phyloP scores from a whole-genome alignment of 2,329 filamentous ascomycete species.

The Stromatinia cepivora region DNA sequence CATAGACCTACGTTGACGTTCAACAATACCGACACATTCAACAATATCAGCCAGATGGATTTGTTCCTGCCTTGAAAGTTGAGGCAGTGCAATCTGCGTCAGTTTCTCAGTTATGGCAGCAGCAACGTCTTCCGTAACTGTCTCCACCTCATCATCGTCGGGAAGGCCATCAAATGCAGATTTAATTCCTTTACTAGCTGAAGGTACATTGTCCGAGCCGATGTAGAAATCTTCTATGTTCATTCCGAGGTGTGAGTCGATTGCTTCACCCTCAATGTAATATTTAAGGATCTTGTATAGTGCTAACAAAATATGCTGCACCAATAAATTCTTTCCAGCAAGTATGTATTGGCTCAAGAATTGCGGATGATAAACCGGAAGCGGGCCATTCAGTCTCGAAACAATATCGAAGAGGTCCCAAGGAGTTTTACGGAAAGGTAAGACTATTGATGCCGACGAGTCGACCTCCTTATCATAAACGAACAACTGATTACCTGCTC shows the following conservation, averaged over 20 bases:
- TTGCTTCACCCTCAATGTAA: slow-evolving; percentile 73
- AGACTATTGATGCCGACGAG: slow-evolving; percentile 45
- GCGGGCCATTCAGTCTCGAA: slow-evolving; percentile 78
- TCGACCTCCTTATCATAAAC: slow-evolving; percentile 77
- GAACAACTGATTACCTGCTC: slow-evolving; percentile 88
- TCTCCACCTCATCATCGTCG: slow-evolving; percentile 58
- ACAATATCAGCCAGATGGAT: slow-evolving; percentile 82
- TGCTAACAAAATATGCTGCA: slow-evolving; percentile 70
- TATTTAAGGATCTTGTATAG: slow-evolving; percentile 79
- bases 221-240: slow-evolving; percentile 60
- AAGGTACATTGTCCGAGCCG: slow-evolving; percentile 31
- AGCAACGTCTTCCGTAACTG: slow-evolving; percentile 72
- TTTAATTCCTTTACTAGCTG: slow-evolving; percentile 30
- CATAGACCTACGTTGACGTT: slow-evolving; percentile 83
- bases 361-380: slow-evolving; percentile 91
- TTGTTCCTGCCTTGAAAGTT: slow-evolving; percentile 82
- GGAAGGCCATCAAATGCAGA: slow-evolving; percentile 51
- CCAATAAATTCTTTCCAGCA: slow-evolving; percentile 70
- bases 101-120: slow-evolving; percentile 72
- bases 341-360: slow-evolving; percentile 85
- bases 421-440: slow-evolving; percentile 33
- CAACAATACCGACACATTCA: slow-evolving; percentile 80
- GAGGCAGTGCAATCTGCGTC: slow-evolving; percentile 70
- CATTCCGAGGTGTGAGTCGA: slow-evolving; percentile 76
- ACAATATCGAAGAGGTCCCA: slow-evolving; percentile 77